Evolutionary conservation across 2,329 filamentous ascomycete species (phyloP).

Genomic region (Cladobotryum protrusum): DNA sequence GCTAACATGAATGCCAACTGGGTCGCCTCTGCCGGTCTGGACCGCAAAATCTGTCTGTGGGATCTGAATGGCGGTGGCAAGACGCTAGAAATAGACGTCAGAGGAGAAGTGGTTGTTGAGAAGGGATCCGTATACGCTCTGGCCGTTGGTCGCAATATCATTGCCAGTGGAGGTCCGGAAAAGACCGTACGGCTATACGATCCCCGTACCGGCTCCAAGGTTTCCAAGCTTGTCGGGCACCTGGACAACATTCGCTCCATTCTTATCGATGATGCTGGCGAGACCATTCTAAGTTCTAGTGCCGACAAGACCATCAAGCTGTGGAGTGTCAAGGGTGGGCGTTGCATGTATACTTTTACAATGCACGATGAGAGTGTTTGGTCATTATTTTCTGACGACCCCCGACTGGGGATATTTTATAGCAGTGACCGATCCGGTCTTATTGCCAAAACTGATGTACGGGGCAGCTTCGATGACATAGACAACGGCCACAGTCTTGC

Average conservation of each 20-base stretch:
- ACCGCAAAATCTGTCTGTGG: constrained; percentile 89
- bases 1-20: constrained; percentile 60
- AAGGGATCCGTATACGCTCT: constrained; percentile 96
- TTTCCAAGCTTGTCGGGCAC: constrained; percentile 95
- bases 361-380: constrained; percentile 99
- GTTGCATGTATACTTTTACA: constrained; percentile 95
- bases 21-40: constrained; percentile 90
- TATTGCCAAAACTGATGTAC: constrained; percentile 92
- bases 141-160: constrained; percentile 68
- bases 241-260: constrained; percentile 92
- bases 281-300: constrained; percentile 88
- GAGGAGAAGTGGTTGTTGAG: constrained; percentile 73
- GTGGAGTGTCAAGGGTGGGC: constrained; percentile 90
- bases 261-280: constrained; percentile 78
- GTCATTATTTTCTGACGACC: constrained; percentile 87
- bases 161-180: constrained; percentile 91
- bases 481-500: constrained; percentile 87
- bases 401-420: constrained; percentile 83
- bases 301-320: constrained; percentile 97
- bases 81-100: constrained; percentile 77
- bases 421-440: constrained; percentile 87
- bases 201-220: constrained; percentile 75
- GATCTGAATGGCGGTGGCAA: constrained; percentile 84
- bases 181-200: constrained; percentile 92
- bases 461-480: constrained; percentile 58